Base-by-base conservation (phyloP, 2,329 filamentous ascomycete genomes). In the Mycogone perniciosa region DNA sequence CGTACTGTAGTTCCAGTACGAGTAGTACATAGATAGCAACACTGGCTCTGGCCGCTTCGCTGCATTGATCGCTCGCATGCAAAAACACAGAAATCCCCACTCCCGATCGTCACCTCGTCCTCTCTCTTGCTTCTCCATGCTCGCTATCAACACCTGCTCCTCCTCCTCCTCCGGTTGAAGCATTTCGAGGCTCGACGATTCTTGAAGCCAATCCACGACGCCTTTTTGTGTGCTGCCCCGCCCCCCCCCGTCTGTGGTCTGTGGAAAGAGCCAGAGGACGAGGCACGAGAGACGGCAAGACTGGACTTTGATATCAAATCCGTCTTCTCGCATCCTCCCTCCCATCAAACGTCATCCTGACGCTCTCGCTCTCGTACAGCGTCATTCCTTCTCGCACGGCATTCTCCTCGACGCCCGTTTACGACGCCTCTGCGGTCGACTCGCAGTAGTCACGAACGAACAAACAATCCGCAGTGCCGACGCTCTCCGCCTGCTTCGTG, bases 51-150 rank as follows among this genome's bases (percentile, higher is more conserved):
- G 20, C 20, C 20, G 20, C 20, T 7, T 10, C 7, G 10, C 37
- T 7, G 13, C 9, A n/a, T 20, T n/a, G 13, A 35, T 11, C 48
- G 45, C 48, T 40, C 48, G 48, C 48, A 52, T 11, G 44, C 50
- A 52, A 52, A 52, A 52, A 34, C 50, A 52, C 9, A 39, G 37
- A 38, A 29, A 44, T 52, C 45, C 50, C 50, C 50, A 48, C 45
- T 26, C 33, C 42, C 41, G 13, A 37, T 46, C 43, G 31, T 46
- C 31, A 27, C 13, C 38, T 26, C 8, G 8, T 6, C 8, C 31
- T 52, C 50, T 47, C 30, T 48, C 50, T 31, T 39, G 27, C 44
- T 52, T 40, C 50, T 38, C 48, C 50, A 48, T 46, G 30, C 27
- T 48, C 50, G 43, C 44, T 39, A 38, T 37, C 45, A 20, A 43